Evolutionary conservation across 306 rosid genomes (phyloP), one percentile per base, ranked within the genome.

Genomic region (Cucurbita moschata): DNA sequence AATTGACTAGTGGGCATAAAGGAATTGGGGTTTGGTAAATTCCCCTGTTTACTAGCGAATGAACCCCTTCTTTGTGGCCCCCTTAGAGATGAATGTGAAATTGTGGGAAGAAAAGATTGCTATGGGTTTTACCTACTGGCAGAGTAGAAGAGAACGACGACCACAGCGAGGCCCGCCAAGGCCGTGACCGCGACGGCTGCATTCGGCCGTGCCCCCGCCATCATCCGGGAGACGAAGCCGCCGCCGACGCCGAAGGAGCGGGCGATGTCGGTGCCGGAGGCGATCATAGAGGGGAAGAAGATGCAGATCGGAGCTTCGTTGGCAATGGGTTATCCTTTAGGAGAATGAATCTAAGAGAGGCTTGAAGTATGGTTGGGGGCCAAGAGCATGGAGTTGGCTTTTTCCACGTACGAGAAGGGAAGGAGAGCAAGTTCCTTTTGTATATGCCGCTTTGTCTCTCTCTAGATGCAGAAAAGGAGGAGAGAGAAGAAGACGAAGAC

Each of bases 141-240:
- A 60, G 91, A 85, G 84, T 71, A 85, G 87, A 95, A 79, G 79
- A 95, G 14, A 59, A 85, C 84, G 58, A 77, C 82, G 76, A 85
- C 84, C 64, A 94, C 15, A 65, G 79, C 90, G 42, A 89, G 47
- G 55, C 96, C 96, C 51, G 92, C 90, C 61, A 94, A 71, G 76
- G 89, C 91, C 73, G 90, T 88, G 85, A 86, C 80, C 37, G 82
- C 82, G 76, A 81, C 79, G 87, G 83, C 84, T 77, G 82, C 64
- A 75, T 79, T 55, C 7, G 85, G 87, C 12, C 79, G 75, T 73
- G 82, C 39, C 71, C 69, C 78, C 65, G 83, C 78, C 88, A 80
- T 78, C 8, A 86, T 46, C 68, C 83, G 77, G 77, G 83, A 52
- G 72, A 79, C 77, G 30, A 76, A 39, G 47, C 81, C 77, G 72